A percentile compares a stretch with the other conserved stretches of the same genome.
Conservation (phyloP, 1,284 basidiomycete species). For the Naganishia albida region DNA sequence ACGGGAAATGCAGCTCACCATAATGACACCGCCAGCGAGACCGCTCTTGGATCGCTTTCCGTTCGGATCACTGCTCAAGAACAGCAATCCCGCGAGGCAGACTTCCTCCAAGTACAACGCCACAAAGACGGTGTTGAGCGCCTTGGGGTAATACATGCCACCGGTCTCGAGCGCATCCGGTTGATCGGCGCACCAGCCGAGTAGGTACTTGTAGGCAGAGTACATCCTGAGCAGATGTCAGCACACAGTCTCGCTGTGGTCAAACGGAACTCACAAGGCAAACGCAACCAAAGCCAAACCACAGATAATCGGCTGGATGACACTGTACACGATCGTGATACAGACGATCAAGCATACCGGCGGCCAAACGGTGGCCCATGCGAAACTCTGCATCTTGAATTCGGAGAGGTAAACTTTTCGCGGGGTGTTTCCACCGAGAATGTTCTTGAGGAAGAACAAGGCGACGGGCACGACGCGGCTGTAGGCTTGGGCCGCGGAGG, state of each 20-base stretch:
- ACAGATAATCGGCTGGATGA: conserved; percentile 53
- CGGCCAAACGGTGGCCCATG: conserved; percentile 48
- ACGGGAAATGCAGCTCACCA: conserved; percentile 38
- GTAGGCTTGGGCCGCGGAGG: conserved; percentile 75
- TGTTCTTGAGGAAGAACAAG: conserved; percentile 81
- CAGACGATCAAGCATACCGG: conserved; percentile 24
- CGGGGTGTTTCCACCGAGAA: conserved; percentile 86
- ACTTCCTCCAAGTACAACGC: conserved; percentile 50
- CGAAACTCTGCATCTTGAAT: conserved; percentile 41
- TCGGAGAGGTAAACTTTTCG: conserved; percentile 56
- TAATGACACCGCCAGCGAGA: conserved; percentile 50
- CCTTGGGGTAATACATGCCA: conserved; percentile 54
- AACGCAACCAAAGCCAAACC: conserved; percentile 47
- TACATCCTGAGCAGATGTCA: conserved; percentile 38
- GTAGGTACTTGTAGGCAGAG: conserved; percentile 52
- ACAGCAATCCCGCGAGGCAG: conserved; percentile 52
- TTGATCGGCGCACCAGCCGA: conserved; percentile 53
- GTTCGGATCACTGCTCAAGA: conserved; percentile 45
- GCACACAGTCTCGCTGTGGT: neutral
- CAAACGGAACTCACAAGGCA: conserved; percentile 35
- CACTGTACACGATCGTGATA: conserved; percentile 53
- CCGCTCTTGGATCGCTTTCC: conserved; percentile 44
- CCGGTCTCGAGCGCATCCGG: conserved; percentile 51
- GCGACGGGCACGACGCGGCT: conserved; percentile 73
- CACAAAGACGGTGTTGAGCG: conserved; percentile 52